phyloP scores from a whole-genome alignment of 2,329 filamentous ascomycete genomes.

The Trichoderma afroharzianum region DNA sequence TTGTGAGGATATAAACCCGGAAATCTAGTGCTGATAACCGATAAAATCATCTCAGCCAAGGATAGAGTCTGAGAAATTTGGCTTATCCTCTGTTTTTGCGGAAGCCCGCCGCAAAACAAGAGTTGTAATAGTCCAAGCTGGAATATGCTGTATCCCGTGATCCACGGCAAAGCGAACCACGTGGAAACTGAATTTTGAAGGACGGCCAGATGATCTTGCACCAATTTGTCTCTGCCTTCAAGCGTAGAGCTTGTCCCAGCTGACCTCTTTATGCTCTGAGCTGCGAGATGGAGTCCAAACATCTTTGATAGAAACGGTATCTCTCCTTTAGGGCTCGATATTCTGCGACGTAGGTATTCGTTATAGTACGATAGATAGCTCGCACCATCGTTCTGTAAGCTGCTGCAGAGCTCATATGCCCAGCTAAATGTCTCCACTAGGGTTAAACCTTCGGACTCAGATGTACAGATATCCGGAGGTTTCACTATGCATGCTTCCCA shows the following conservation, averaged over 20 bases:
- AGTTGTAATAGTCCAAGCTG: not conserved
- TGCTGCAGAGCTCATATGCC: constrained; percentile 1
- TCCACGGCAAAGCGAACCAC: constrained; percentile 7
- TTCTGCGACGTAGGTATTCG: not conserved
- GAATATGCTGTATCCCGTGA: constrained; percentile 10
- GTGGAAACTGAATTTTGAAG: not conserved
- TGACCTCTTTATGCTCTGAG: not conserved
- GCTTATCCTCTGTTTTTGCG: not conserved
- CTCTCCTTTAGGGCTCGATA: not conserved
- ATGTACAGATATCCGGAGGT: not conserved
- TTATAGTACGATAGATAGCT: not conserved
- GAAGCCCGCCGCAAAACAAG: not conserved
- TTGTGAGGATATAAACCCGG: not conserved
- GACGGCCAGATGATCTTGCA: not conserved
- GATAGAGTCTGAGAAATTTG: not conserved
- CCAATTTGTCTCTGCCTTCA: not conserved
- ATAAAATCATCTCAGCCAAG: not conserved
- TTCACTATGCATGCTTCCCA: not conserved
- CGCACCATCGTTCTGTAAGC: not conserved
- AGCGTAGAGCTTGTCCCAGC: not conserved
- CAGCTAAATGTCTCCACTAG: not conserved
- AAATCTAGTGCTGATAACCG: constrained; percentile 8
- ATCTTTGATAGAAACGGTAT: not conserved
- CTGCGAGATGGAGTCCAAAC: not conserved
- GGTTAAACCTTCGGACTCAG: not conserved